Conservation (phyloP, 129 eudicot species). For the Lonicera japonica region DNA sequence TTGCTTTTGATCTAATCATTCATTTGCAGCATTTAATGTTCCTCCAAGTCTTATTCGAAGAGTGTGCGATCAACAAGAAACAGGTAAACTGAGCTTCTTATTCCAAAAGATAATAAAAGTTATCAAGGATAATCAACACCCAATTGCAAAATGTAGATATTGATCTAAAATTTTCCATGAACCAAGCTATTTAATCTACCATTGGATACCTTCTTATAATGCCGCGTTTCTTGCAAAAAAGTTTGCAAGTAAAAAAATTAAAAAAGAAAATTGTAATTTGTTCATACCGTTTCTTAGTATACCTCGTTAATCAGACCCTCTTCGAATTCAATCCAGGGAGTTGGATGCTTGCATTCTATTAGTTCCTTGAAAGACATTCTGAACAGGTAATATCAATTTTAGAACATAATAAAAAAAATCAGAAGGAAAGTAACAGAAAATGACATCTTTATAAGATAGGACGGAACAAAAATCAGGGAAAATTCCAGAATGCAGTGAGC, state of each 20-base stretch:
- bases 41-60: no score
- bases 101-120: no score
- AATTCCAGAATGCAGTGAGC: conserved; percentile 1
- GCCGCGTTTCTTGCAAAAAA: not conserved
- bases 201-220: not conserved
- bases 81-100: no score
- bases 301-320: conserved; percentile 91
- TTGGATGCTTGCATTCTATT: conserved; percentile 88
- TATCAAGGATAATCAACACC: not conserved
- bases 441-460: not conserved
- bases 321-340: conserved; percentile 92
- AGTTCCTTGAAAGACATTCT: conserved; percentile 97
- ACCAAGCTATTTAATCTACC: not conserved
- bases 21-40: no score
- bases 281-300: conserved; percentile 12
- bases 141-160: not conserved
- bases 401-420: conserved; percentile 5
- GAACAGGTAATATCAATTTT: conserved; percentile 24
- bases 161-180: not conserved
- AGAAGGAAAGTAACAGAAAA: not conserved
- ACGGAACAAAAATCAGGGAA: not conserved
- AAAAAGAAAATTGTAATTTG: not conserved
- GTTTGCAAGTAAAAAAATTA: not conserved
- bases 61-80: no score
- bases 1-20: no score